Conservation (phyloP, 495 filamentous ascomycete genomes). For the Podospora fimiseda region DNA sequence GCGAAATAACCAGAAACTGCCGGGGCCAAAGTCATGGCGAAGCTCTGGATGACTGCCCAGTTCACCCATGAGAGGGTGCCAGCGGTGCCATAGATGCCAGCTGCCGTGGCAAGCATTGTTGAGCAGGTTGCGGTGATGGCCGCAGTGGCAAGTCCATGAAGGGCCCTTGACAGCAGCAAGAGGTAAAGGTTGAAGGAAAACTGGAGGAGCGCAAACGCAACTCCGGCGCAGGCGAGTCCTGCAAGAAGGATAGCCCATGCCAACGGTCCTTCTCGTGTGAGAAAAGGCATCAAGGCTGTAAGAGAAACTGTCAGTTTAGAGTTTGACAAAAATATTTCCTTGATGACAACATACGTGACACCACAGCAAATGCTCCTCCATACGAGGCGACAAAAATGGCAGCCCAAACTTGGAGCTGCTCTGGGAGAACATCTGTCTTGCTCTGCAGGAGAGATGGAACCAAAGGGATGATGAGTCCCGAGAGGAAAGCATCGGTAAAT, state of each 20-base stretch:
- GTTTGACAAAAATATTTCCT: too few species aligned
- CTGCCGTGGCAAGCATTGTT: conserved; percentile 8
- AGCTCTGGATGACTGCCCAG: conserved; percentile 19
- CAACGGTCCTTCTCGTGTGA: conserved; percentile 10
- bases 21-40: conserved; percentile 20
- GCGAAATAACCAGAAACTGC: conserved; percentile 13
- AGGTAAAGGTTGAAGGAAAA: conserved; percentile 8
- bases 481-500: conserved; percentile 13
- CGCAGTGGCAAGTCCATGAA: conserved; percentile 23
- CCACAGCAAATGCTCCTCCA: conserved; percentile 22
- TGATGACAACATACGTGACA: conserved; percentile 20
- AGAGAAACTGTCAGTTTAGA: background rate
- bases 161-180: conserved; percentile 18
- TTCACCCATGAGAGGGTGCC: conserved; percentile 11
- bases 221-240: conserved; percentile 17
- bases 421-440: conserved; percentile 6
- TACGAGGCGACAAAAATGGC: conserved; percentile 24
- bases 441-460: conserved; percentile 21
- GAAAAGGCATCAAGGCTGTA: conserved; percentile 21
- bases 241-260: conserved; percentile 12
- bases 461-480: conserved; percentile 16
- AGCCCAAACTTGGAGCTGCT: conserved; percentile 24
- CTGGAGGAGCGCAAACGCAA: conserved; percentile 21
- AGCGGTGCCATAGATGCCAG: background rate
- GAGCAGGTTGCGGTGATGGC: conserved; percentile 18